phyloP scores from a whole-genome alignment of 768 basidiomycete genomes.

The Candolleomyces eurysporus region DNA sequence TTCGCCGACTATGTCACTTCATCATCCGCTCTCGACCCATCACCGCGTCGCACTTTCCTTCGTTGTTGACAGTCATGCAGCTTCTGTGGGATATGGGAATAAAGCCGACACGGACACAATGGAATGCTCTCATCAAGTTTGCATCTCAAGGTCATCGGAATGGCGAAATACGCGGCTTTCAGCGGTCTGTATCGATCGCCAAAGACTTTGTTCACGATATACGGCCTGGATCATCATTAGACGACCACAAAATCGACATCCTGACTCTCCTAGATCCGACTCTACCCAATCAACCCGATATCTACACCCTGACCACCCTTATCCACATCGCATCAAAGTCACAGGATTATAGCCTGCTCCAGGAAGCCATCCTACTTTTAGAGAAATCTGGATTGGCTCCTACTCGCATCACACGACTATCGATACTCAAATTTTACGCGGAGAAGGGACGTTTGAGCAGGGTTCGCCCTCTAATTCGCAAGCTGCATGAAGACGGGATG shows the following conservation, averaged over 20 bases:
- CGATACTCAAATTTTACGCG: slow-evolving; percentile 56
- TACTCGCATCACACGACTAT: slow-evolving; percentile 61
- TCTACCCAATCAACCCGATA: slow-evolving; percentile 49
- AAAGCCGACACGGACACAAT: slow-evolving; percentile 56
- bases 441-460: slow-evolving; percentile 44
- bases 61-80: slow-evolving; percentile 67
- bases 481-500: slow-evolving; percentile 49
- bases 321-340: slow-evolving; percentile 62
- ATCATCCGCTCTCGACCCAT: slow-evolving; percentile 54
- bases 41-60: slow-evolving; percentile 59
- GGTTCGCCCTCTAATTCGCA: slow-evolving; percentile 53
- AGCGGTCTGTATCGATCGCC: slow-evolving; percentile 57
- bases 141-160: slow-evolving; percentile 67
- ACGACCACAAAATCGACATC: neutral
- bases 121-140: slow-evolving; percentile 72
- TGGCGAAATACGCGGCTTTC: slow-evolving; percentile 55
- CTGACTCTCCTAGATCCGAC: slow-evolving; percentile 5
- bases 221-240: slow-evolving; percentile 32
- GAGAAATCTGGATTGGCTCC: slow-evolving; percentile 51
- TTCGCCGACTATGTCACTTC: slow-evolving; percentile 62
- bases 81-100: slow-evolving; percentile 32
- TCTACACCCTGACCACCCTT: slow-evolving; percentile 68
- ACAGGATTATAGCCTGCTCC: slow-evolving; percentile 37
- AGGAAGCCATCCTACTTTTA: slow-evolving; percentile 54
- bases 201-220: slow-evolving; percentile 53